These are phyloP conservation scores for Tilletia horrida DNA, from an alignment of 1,284 basidiomycete species.

Conservation along the genomic window DNA sequence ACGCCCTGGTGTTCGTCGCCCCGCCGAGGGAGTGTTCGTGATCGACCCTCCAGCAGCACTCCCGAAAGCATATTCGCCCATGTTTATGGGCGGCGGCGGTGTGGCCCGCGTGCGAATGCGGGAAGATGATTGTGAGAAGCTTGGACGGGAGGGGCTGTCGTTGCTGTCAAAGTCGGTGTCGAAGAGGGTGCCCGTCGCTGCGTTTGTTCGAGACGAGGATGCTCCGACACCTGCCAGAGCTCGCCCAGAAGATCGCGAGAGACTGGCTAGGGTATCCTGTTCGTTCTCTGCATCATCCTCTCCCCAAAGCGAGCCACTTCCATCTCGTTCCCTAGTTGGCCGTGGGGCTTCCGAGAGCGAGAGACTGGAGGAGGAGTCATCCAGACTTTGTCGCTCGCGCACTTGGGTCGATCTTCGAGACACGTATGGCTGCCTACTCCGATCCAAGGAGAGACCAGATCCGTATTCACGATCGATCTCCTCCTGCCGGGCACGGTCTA, in stretches of 20 bases:
- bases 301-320: conserved; percentile 8
- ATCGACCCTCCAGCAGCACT: conserved; percentile 14
- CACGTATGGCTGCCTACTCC: background rate
- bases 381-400: background rate
- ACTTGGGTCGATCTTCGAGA: too few relatives aligned
- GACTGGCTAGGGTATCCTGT: conserved; percentile 6
- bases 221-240: background rate
- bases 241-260: background rate
- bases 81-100: conserved; percentile 4
- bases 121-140: background rate
- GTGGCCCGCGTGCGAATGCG: background rate
- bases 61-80: conserved; percentile 16
- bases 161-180: background rate
- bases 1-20: background rate
- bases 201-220: background rate
- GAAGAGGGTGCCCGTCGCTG: conserved; percentile 5
- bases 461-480: conserved; percentile 18
- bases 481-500: conserved; percentile 12
- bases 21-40: conserved; percentile 18
- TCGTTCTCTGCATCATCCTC: conserved; percentile 6
- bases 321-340: background rate
- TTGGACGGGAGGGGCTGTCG: background rate
- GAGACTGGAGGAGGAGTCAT: background rate
- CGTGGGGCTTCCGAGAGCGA: background rate
- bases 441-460: background rate